These are phyloP conservation scores for Quercus gilva DNA, from an alignment of 306 rosid genomes.

Conservation along the genomic window DNA sequence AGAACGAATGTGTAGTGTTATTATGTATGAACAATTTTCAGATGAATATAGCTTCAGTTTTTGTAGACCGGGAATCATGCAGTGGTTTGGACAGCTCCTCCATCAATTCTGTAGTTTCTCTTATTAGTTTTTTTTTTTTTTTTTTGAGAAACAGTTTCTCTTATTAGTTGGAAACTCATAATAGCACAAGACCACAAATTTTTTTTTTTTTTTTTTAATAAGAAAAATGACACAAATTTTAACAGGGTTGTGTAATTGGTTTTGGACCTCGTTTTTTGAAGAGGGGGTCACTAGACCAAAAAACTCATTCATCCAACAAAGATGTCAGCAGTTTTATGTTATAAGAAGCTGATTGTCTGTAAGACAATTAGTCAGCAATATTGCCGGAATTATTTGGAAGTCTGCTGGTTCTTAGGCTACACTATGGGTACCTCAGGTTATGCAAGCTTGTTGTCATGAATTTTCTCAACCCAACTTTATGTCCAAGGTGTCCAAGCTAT, in stretches of 20 bases:
- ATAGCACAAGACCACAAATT: too few species aligned
- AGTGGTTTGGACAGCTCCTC: background rate
- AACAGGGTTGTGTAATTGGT: too few species aligned
- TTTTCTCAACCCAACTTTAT: background rate
- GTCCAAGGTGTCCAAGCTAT: background rate
- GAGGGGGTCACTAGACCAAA: too few species aligned
- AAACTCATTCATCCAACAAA: too few species aligned
- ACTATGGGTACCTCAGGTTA: background rate
- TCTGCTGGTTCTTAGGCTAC: background rate
- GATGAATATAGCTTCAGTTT: constrained; percentile 7
- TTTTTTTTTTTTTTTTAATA: too few species aligned
- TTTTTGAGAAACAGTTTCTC: background rate
- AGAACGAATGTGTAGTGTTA: background rate
- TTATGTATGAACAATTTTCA: background rate
- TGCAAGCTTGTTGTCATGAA: background rate
- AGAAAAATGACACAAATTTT: too few species aligned
- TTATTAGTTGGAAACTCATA: too few species aligned
- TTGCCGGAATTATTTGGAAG: background rate
- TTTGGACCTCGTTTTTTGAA: too few species aligned
- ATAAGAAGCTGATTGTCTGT: background rate
- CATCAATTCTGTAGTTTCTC: background rate
- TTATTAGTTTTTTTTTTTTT: background rate
- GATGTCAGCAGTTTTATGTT: background rate
- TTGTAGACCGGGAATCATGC: background rate
- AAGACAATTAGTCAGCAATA: background rate